Base-by-base conservation (phyloP, 1,284 basidiomycete species). In the Boletus mariae region DNA sequence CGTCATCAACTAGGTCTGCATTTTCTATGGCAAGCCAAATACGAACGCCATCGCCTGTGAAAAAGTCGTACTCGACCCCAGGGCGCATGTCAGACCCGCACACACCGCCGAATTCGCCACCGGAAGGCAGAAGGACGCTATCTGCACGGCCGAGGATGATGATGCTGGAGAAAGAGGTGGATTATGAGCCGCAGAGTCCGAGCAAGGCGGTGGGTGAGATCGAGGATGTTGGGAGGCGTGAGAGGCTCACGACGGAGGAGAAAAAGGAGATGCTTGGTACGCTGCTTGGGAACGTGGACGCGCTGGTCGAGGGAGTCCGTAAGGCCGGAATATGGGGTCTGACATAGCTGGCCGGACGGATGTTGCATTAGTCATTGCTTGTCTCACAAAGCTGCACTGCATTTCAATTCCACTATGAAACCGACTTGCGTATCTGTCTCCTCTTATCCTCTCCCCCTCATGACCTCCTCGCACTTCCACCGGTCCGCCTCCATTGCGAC, bases 251-350 rank as follows among this genome's bases (percentile, higher is more conserved):
- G 25, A 92, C 85, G 32, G 85, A 90, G 54, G 88, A 94, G 74
- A 94, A 94, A 75, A 93, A 90, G 71, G 82, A 84, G 65, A 70
- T 91, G 41, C 66, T 94, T 50, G 85, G 86, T 0, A 83, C 80
- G 49, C 86, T 92, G 82, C 68, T 94, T 46, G 92, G 90, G 1
- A 94, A 94, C 64, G 91, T 94, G 7, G 91, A 94, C 66, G 85
- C 88, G 45, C 77, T 94, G 9, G 89, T 94, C 4, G 88, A 91
- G 60, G 87, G 90, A 1, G 89, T 94, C 20, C 78, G 86, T 57
- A 87, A 84, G 70, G 89, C 87, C 0, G 90, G 90, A 0, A 84
- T 93, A 52, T 93, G 89, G 89, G 90, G 90, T 2, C 62, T 82
- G 47, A 67, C 59, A n/a, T 42, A 28, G n/a, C 29, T 5, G 29